These are phyloP conservation scores for Penicillium macrosclerotiorum DNA, from an alignment of 495 filamentous ascomycete genomes.

Conservation along the genomic window DNA sequence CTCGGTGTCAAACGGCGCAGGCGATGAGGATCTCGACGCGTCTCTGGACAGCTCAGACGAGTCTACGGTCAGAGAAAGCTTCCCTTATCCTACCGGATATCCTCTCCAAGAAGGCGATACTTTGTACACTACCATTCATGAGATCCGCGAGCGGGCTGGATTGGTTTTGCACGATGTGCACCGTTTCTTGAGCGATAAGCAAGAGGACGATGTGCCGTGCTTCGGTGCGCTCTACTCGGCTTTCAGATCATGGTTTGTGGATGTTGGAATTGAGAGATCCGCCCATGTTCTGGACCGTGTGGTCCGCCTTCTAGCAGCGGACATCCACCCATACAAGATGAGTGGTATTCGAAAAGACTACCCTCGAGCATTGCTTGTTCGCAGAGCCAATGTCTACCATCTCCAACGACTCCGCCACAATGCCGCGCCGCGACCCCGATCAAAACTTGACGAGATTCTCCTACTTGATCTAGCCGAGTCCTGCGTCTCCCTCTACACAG, in stretches of 20 bases:
- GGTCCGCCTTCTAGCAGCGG: constrained; percentile 73
- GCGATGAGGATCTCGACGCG: constrained; percentile 61
- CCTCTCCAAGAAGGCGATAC: constrained; percentile 60
- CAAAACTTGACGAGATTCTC: constrained; percentile 76
- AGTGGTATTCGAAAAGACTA: constrained; percentile 90
- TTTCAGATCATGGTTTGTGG: constrained; percentile 94
- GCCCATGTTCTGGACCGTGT: constrained; percentile 91
- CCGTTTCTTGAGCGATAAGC: constrained; percentile 73
- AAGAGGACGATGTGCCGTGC: constrained; percentile 93
- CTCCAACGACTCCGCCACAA: constrained; percentile 92
- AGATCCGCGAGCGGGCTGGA: constrained; percentile 76
- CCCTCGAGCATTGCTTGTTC: constrained; percentile 81
- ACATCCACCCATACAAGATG: constrained; percentile 90
- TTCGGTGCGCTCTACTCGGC: constrained; percentile 90
- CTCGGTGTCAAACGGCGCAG: constrained; percentile 35
- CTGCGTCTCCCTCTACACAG: constrained; percentile 89
- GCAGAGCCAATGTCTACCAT: constrained; percentile 91
- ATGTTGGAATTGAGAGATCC: constrained; percentile 93
- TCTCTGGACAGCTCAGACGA: constrained; percentile 72
- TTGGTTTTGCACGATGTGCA: constrained; percentile 79
- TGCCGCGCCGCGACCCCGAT: constrained; percentile 77
- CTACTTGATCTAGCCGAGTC: constrained; percentile 88
- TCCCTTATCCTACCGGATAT: constrained; percentile 84
- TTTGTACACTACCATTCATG: constrained; percentile 73
- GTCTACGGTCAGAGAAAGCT: constrained; percentile 75